phyloP scores from a whole-genome alignment of 441 rosid species.

The Manihot esculenta region DNA sequence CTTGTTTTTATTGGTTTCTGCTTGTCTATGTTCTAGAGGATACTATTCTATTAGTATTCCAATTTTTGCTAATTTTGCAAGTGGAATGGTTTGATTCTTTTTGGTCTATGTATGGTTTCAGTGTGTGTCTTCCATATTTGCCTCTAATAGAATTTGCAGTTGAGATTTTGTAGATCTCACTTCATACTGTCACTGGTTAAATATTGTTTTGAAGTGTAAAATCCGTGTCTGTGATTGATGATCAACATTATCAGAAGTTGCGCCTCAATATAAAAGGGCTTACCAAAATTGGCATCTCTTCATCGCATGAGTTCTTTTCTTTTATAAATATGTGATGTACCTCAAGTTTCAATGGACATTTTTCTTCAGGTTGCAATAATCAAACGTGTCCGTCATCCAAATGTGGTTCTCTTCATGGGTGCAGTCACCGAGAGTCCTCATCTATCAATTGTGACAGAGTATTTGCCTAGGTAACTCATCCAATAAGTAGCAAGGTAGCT shows the following conservation, averaged over 20 bases:
- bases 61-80: too few relatives aligned
- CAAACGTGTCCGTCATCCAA: conserved; percentile 97
- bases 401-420: conserved; percentile 98
- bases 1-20: too few relatives aligned
- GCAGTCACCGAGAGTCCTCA: conserved; percentile 88
- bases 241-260: neutral
- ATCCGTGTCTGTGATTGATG: neutral
- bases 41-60: too few relatives aligned
- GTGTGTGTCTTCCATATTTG: too few relatives aligned
- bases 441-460: conserved; percentile 91
- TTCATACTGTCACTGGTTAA: neutral
- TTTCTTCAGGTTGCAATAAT: conserved; percentile 80
- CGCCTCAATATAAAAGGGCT: neutral
- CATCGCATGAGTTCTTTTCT: neutral
- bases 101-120: too few relatives aligned
- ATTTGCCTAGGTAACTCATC: conserved; percentile 43
- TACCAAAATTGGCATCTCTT: neutral
- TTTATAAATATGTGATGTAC: neutral
- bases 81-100: too few relatives aligned
- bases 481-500: too few relatives aligned
- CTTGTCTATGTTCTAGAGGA: too few relatives aligned
- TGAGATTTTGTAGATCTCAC: neutral
- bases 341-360: neutral
- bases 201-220: neutral
- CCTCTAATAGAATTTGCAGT: too few relatives aligned